Conservation (phyloP, 257 asterid genomes). For the Fraxinus anomala region DNA sequence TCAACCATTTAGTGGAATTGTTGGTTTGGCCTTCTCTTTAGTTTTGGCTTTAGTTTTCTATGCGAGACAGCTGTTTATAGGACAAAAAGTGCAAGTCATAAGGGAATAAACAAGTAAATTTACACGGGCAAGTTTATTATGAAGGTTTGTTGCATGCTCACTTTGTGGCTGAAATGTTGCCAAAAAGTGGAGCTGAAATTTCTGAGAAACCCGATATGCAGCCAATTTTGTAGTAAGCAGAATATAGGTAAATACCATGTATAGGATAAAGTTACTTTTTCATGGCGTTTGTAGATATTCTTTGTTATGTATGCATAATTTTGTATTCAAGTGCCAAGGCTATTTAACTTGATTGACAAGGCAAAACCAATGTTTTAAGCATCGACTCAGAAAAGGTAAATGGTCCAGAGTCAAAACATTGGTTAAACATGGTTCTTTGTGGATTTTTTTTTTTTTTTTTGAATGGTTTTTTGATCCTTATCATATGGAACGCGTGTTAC, state of each 20-base stretch:
- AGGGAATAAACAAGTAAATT: conserved; percentile 27
- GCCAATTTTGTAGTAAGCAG: conserved; percentile 33
- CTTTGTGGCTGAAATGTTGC: conserved; percentile 1
- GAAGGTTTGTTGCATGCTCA: conserved; percentile 8
- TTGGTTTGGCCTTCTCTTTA: conserved; percentile 63
- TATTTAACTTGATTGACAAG: background rate
- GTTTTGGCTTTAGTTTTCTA: conserved; percentile 57
- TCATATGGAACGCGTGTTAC: too few relatives aligned
- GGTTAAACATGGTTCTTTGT: too few relatives aligned
- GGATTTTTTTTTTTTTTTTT: too few relatives aligned
- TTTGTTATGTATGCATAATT: conserved; percentile 8
- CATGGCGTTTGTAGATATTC: conserved; percentile 22
- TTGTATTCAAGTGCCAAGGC: background rate
- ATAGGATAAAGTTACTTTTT: background rate
- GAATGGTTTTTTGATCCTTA: too few relatives aligned
- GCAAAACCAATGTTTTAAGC: background rate
- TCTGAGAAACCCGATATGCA: conserved; percentile 5
- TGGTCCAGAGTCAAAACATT: too few relatives aligned
- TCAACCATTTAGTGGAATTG: conserved; percentile 86
- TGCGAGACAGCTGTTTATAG: conserved; percentile 41
- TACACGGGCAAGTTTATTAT: conserved; percentile 14
- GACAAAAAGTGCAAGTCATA: conserved; percentile 37
- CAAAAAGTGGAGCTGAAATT: conserved; percentile 15
- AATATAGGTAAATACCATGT: conserved; percentile 9
- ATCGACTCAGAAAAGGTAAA: too few relatives aligned